Base-by-base conservation (phyloP, 2,329 filamentous ascomycete genomes). In the Plectosphaerella sp. region DNA sequence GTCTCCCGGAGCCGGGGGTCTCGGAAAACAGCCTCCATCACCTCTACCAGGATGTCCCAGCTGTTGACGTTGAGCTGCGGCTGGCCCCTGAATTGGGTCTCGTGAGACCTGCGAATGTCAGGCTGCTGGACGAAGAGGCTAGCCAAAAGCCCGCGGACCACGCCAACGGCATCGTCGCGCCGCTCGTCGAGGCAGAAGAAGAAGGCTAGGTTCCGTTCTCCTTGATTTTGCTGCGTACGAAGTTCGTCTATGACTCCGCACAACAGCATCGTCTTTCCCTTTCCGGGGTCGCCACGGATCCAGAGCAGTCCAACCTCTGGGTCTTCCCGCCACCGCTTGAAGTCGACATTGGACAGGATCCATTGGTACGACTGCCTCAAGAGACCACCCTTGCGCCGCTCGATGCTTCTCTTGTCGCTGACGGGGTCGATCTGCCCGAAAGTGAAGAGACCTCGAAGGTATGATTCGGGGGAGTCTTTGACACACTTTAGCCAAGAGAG, bases 141-240 rank as follows among this genome's bases (percentile, higher is more conserved):
- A 41, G 65, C 74, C 0, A 77, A 62, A 0, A 80, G 60, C 0
- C 76, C 72, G 1, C 71, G 67, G 3, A 79, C 55, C 1, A 76
- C 67, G 1, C 73, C 62, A 0, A 58, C 64, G 0, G 70, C 68
- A 49, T 59, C 71, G 54, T 72, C 74, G 28, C 73, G 42, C 1
- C 58, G 51, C 3, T 54, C 25, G 49, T 75, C 59, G 8, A 66
- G 68, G 57, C 70, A 78, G 60, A 78, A 72, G 60, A 74, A 74
- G 53, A 60, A 72, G 7, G 50, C 51, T 39, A 52, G 16, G 28
- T 36, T 24, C 28, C 18, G 28, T 4, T 22, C 28, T 9, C 18
- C 15, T 18, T 45, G 25, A 16, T 7, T 33, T 7, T 33, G 0
- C 12, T 33, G 4, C 47, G 11, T 36, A 3, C 8, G n/a, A 33